Percentiles rank a stretch among this genome's conserved stretches.
Evolutionary conservation across 176 grass and related monocot genomes (phyloP).

Genomic region (Tillandsia leiboldiana): DNA sequence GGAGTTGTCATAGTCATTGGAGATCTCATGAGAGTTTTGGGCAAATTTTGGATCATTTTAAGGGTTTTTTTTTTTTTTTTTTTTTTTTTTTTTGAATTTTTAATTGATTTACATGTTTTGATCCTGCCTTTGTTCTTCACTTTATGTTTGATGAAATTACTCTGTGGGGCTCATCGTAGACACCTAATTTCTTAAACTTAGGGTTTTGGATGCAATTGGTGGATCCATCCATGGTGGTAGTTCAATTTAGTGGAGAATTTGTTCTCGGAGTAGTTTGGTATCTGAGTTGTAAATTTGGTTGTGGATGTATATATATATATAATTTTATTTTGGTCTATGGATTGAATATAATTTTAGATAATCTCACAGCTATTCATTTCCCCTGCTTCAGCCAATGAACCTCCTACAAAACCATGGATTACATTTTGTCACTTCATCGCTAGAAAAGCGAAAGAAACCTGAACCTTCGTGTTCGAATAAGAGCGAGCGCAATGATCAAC

Average conservation of each 20-base stretch:
- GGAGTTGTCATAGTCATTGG: background rate
- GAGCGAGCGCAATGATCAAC: constrained; percentile 2
- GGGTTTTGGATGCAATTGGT: background rate
- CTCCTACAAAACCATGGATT: constrained; percentile 41
- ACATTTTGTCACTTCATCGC: constrained; percentile 61
- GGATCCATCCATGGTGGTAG: background rate
- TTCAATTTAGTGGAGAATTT: background rate
- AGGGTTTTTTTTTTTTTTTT: background rate
- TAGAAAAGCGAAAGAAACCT: constrained; percentile 41
- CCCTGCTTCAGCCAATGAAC: constrained; percentile 44
- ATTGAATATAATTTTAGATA: background rate
- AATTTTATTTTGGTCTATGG: background rate
- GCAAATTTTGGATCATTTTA: background rate
- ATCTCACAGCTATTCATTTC: background rate
- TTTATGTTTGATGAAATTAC: background rate
- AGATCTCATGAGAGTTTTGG: background rate
- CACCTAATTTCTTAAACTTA: no score
- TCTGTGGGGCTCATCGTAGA: background rate
- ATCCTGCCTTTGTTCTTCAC: background rate
- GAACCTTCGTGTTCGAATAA: constrained; percentile 3
- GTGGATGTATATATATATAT: background rate
- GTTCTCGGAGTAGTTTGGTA: background rate
- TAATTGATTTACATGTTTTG: background rate
- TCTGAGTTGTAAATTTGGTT: background rate
- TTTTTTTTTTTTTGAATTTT: background rate